Conservation (phyloP, 2,329 filamentous ascomycete species). For the Tolypocladium album region DNA sequence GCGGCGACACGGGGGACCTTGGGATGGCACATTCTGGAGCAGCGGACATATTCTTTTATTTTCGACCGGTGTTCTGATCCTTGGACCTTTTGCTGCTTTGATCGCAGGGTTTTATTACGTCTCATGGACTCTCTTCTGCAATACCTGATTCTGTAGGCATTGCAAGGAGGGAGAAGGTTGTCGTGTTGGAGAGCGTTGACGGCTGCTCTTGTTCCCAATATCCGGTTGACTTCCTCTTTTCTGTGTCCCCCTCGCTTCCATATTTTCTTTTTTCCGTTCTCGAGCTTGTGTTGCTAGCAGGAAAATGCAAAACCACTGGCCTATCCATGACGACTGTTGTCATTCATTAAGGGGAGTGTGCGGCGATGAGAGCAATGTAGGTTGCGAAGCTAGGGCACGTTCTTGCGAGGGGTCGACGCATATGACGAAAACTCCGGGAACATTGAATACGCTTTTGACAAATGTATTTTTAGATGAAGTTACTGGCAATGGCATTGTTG, state of each 20-base stretch:
- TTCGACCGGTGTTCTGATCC: background rate
- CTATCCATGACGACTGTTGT: background rate
- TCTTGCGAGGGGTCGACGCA: background rate
- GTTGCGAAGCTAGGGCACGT: background rate
- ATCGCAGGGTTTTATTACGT: background rate
- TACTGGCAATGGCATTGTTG: background rate
- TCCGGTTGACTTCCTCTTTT: background rate
- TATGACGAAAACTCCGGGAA: background rate
- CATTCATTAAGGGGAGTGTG: background rate
- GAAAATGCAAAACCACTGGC: background rate
- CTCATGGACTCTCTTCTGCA: background rate
- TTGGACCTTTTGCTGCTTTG: background rate
- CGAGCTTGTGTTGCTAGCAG: background rate
- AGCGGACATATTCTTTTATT: background rate
- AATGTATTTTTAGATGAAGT: background rate
- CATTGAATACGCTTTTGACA: background rate
- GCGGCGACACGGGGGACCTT: background rate
- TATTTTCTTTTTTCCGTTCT: slow-evolving; percentile 7
- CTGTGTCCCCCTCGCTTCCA: background rate
- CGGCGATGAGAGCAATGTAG: background rate
- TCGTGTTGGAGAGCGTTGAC: background rate
- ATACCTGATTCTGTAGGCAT: background rate
- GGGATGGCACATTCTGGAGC: background rate
- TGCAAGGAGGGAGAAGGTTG: background rate
- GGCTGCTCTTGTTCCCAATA: slow-evolving; percentile 4